These are phyloP conservation scores for Conringia planisiliqua DNA, from an alignment of 345 rosid genomes.

Conservation along the genomic window DNA sequence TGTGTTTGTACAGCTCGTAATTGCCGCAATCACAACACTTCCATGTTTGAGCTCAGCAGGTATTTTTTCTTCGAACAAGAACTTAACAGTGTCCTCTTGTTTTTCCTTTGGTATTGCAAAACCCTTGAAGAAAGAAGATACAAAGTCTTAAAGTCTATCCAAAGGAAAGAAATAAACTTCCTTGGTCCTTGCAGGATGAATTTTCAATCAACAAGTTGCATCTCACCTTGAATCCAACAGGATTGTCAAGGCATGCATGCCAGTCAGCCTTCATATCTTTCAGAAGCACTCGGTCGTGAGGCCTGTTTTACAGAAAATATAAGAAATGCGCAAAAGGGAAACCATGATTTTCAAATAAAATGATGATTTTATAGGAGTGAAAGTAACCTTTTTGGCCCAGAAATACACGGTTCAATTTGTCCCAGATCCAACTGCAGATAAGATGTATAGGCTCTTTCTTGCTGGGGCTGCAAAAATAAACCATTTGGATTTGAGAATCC, in stretches of 20 bases:
- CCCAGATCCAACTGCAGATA: conserved; percentile 67
- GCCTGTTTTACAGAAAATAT: conserved; percentile 38
- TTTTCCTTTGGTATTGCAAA: conserved; percentile 66
- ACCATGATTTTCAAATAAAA: too few species aligned
- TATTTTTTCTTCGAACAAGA: conserved; percentile 52
- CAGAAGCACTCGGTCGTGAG: conserved; percentile 77
- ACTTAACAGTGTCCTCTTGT: conserved; percentile 54
- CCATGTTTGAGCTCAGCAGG: conserved; percentile 76
- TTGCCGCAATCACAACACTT: conserved; percentile 77
- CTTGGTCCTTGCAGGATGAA: too few species aligned
- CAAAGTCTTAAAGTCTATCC: background rate
- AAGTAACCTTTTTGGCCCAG: conserved; percentile 83
- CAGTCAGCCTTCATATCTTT: conserved; percentile 87
- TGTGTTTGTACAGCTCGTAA: conserved; percentile 78
- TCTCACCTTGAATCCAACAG: conserved; percentile 79
- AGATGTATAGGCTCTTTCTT: conserved; percentile 69
- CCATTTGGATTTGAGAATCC: too few species aligned
- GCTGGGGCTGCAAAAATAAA: conserved; percentile 82
- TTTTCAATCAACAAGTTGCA: too few species aligned
- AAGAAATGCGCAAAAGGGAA: background rate
- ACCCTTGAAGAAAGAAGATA: conserved; percentile 49
- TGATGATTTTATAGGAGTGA: too few species aligned
- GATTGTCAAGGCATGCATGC: conserved; percentile 76
- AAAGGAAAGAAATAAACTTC: background rate
- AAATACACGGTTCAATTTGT: conserved; percentile 78